Evolutionary conservation across 2,329 filamentous ascomycete genomes (phyloP).

Genomic region (Endothia cerciana): DNA sequence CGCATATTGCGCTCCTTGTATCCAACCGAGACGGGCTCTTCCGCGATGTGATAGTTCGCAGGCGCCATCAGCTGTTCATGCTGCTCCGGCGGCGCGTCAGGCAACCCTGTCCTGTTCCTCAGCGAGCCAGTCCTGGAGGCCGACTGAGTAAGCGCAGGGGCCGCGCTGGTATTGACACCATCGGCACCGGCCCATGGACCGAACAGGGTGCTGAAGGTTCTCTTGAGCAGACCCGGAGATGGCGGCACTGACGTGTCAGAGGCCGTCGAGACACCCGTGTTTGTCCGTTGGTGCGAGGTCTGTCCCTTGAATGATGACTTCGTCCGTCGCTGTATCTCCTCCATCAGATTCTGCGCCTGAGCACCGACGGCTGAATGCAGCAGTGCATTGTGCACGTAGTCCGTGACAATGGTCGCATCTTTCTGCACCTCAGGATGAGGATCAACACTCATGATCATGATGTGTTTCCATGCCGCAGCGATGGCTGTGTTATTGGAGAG

Average conservation of each 20-base stretch:
- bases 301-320: slow-evolving; percentile 49
- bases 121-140: slow-evolving; percentile 42
- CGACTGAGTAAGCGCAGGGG: slow-evolving; percentile 29
- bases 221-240: slow-evolving; percentile 62
- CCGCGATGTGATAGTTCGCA: slow-evolving; percentile 75
- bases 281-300: slow-evolving; percentile 49
- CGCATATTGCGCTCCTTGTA: slow-evolving; percentile 67
- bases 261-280: slow-evolving; percentile 42
- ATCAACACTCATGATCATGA: slow-evolving; percentile 88
- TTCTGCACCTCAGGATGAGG: slow-evolving; percentile 91
- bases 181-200: slow-evolving; percentile 57
- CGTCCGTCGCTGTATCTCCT: slow-evolving; percentile 66
- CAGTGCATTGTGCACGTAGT: slow-evolving; percentile 79
- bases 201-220: slow-evolving; percentile 67
- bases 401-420: slow-evolving; percentile 82
- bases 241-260: slow-evolving; percentile 35
- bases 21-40: slow-evolving; percentile 77
- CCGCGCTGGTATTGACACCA: slow-evolving; percentile 35
- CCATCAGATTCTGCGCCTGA: slow-evolving; percentile 72
- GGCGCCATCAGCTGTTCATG: slow-evolving; percentile 68
- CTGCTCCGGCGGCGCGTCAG: slow-evolving; percentile 70
- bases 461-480: slow-evolving; percentile 91
- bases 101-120: slow-evolving; percentile 43
- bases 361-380: slow-evolving; percentile 76
- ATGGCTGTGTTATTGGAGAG: slow-evolving; percentile 88